Evolutionary conservation across 2,329 filamentous ascomycete species (phyloP), one percentile per base, ranked within the genome.

Genomic region (Annulohypoxylon truncatum): DNA sequence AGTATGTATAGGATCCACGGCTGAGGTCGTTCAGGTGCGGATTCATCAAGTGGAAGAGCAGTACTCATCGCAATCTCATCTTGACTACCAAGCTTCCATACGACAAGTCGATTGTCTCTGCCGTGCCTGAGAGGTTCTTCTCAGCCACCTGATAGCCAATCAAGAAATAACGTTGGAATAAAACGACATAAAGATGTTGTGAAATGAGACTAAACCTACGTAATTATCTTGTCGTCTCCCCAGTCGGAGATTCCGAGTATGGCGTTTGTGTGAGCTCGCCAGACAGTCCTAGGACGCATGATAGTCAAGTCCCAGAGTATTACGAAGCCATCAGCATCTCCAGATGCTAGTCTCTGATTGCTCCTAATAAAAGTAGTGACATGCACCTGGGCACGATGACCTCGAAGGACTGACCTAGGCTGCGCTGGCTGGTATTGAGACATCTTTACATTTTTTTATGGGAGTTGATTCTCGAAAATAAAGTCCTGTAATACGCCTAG

Each of bases 1-100:
- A 99, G 81, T 3, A 92, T 86, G 78, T 97, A 88, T 20, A 97
- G 79, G n/a, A 97, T 82, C 93, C 93, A 97, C 28, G 96, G 96
- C 73, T 90, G 85, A 15, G 85, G 86, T 68, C 81, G 85, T 52
- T 77, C 78, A 47, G 78, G 79, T 26, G 77, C 78, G 1, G 76
- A 81, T 48, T 81, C 79, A 66, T 96, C 92, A 29, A 95, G 85
- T 0, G 95, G 95, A 10, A 96, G 81, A 7, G 81, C 82, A 31
- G 84, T 90, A 72, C 90, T 92, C 69, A 97, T 82, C 13, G 82
- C 77, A 20, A 83, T 77, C 73, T 96, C 91, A 58, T 91, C 87
- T 7, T 82, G 77, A 31, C 77, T 73, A 10, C 83, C 80, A 12
- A 97, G 77, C 74, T 92, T 90, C 96, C 96, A 99, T 15, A 97